These are phyloP conservation scores for Erythrobasidium yunnanense DNA, from an alignment of 768 basidiomycete species.

Conservation along the genomic window DNA sequence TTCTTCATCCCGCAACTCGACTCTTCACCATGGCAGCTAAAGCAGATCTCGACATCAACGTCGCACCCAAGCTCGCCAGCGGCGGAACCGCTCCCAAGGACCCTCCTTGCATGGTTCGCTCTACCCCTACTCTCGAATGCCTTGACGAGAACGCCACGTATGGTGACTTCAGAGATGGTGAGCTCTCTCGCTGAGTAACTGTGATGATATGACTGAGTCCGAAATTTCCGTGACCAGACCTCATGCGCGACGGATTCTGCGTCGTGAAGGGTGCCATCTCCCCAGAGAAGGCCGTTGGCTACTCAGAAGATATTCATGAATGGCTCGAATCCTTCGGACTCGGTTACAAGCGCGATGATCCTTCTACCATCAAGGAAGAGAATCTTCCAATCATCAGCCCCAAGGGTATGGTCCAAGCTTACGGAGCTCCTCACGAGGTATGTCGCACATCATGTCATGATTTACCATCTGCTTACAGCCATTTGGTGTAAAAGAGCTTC, in stretches of 20 bases:
- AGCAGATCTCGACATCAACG: not conserved
- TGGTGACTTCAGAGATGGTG: not conserved
- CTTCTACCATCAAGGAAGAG: slow-evolving; percentile 38
- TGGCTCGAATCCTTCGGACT: slow-evolving; percentile 41
- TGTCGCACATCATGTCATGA: too few species aligned
- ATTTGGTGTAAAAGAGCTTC: too few species aligned
- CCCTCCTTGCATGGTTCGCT: not conserved
- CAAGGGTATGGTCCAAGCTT: slow-evolving; percentile 13
- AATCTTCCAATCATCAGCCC: slow-evolving; percentile 37
- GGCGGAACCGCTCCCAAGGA: not conserved
- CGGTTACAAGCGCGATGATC: slow-evolving; percentile 42
- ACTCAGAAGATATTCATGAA: slow-evolving; percentile 35
- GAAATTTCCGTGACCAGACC: not conserved
- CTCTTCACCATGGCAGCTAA: not conserved
- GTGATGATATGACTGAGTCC: not conserved
- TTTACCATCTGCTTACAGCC: too few species aligned
- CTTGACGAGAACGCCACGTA: not conserved
- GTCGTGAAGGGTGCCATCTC: slow-evolving; percentile 19
- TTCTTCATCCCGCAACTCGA: too few species aligned
- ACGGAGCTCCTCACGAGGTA: slow-evolving; percentile 33
- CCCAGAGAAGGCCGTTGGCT: not conserved
- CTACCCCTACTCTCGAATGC: not conserved
- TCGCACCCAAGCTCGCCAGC: not conserved
- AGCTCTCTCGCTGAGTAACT: not conserved
- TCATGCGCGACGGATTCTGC: not conserved